Evolutionary conservation across 495 filamentous ascomycete genomes (phyloP).

Genomic region (Penicillium argentinense): DNA sequence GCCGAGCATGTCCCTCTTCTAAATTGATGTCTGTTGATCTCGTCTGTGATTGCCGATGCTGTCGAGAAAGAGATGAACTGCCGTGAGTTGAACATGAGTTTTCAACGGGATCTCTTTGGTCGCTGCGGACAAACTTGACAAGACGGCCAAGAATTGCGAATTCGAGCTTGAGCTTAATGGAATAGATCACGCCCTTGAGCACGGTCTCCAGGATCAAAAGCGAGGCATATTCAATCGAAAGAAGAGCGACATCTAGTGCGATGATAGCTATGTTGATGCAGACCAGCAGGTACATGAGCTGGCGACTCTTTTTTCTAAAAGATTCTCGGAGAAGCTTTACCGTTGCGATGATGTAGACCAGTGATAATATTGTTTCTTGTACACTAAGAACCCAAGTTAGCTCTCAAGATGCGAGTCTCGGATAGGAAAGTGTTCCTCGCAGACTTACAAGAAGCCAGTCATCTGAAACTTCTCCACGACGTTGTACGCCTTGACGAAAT

Average conservation of each 20-base stretch:
- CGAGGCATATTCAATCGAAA: not conserved
- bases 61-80: not conserved
- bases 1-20: not conserved
- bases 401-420: no score
- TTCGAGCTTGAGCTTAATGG: conserved; percentile 5
- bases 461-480: conserved; percentile 1
- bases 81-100: not conserved
- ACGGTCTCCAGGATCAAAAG: not conserved
- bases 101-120: not conserved
- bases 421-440: no score
- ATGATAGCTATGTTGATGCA: not conserved
- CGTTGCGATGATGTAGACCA: not conserved
- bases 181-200: conserved; percentile 4
- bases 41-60: not conserved
- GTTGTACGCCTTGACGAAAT: not conserved
- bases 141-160: conserved; percentile 3
- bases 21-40: not conserved
- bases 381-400: not conserved
- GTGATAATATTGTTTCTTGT: not conserved
- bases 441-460: not conserved
- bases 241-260: not conserved
- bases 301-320: not conserved
- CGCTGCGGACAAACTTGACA: not conserved
- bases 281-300: not conserved
- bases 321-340: not conserved